Conservation (phyloP, 1,284 basidiomycete species). For the Exobasidium cylindrosporum region DNA sequence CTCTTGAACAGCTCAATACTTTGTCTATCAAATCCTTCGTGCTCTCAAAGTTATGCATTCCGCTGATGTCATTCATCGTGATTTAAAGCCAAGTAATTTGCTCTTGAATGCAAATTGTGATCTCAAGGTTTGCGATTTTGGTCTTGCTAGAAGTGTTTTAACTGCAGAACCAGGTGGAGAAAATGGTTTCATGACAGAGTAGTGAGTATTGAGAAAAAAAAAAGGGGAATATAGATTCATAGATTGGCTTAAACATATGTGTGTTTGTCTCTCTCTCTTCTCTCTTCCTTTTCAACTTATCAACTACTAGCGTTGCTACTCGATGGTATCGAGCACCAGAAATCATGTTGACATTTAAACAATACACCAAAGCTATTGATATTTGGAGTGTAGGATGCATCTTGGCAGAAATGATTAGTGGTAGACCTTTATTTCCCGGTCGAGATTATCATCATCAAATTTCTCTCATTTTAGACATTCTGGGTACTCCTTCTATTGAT, state of each 20-base stretch:
- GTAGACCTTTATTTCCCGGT: conserved; percentile 91
- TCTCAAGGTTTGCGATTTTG: conserved; percentile 58
- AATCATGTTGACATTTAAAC: conserved; percentile 41
- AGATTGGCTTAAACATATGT: too few species aligned
- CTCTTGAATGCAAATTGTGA: conserved; percentile 96
- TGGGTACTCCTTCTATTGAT: conserved; percentile 86
- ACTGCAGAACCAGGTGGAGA: conserved; percentile 16
- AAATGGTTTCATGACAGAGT: conserved; percentile 50
- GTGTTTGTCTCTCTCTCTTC: not conserved
- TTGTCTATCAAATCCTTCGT: conserved; percentile 73
- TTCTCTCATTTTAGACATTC: conserved; percentile 81
- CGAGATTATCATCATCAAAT: conserved; percentile 93
- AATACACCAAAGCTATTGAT: conserved; percentile 51
- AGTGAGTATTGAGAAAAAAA: too few species aligned
- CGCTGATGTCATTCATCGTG: conserved; percentile 89
- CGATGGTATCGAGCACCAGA: conserved; percentile 46
- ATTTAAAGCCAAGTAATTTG: conserved; percentile 91
- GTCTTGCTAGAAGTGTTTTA: conserved; percentile 28
- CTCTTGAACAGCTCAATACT: conserved; percentile 24
- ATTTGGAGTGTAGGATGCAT: conserved; percentile 93
- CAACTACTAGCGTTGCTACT: conserved; percentile 28
- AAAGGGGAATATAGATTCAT: too few species aligned
- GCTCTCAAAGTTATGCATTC: conserved; percentile 90
- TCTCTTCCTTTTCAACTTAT: not conserved
- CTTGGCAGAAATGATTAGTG: conserved; percentile 90